These are phyloP conservation scores for Sporothrix phasma DNA, from an alignment of 2,329 filamentous ascomycete genomes.

Conservation along the genomic window DNA sequence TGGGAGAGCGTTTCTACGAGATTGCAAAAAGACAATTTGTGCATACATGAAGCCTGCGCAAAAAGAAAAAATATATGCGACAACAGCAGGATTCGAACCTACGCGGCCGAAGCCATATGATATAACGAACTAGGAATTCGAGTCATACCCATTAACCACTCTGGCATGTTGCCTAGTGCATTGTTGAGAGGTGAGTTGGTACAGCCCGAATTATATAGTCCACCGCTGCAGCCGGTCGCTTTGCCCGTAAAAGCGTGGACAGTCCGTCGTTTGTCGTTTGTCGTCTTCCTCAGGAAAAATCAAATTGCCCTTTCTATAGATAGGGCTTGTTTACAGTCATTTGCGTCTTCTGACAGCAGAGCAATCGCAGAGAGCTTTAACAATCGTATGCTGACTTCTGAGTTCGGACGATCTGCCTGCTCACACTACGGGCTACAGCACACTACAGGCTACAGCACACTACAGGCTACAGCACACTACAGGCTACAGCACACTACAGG, in stretches of 20 bases:
- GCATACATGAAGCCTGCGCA: neutral
- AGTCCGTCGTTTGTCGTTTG: neutral
- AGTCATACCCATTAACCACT: slow-evolving; percentile 10
- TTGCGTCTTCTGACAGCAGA: too few relatives aligned
- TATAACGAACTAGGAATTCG: slow-evolving; percentile 6
- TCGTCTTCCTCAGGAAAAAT: too few relatives aligned
- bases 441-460: too few relatives aligned
- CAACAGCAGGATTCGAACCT: slow-evolving; percentile 8
- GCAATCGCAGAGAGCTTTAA: too few relatives aligned
- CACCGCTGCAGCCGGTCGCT: neutral
- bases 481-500: too few relatives aligned
- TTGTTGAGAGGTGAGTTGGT: neutral
- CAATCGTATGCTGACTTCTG: too few relatives aligned
- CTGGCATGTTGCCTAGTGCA: slow-evolving; percentile 2
- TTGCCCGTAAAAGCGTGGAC: neutral
- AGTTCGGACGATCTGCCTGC: too few relatives aligned
- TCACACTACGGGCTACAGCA: too few relatives aligned
- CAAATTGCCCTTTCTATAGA: too few relatives aligned
- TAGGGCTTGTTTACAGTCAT: too few relatives aligned
- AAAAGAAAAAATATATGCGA: neutral
- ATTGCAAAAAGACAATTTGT: neutral
- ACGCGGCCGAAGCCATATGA: slow-evolving; percentile 10
- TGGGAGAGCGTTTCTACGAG: neutral
- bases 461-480: too few relatives aligned
- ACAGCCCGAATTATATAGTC: neutral